These are phyloP conservation scores for Carex cristatella DNA, from an alignment of 176 grass and related monocot genomes.

Conservation along the genomic window DNA sequence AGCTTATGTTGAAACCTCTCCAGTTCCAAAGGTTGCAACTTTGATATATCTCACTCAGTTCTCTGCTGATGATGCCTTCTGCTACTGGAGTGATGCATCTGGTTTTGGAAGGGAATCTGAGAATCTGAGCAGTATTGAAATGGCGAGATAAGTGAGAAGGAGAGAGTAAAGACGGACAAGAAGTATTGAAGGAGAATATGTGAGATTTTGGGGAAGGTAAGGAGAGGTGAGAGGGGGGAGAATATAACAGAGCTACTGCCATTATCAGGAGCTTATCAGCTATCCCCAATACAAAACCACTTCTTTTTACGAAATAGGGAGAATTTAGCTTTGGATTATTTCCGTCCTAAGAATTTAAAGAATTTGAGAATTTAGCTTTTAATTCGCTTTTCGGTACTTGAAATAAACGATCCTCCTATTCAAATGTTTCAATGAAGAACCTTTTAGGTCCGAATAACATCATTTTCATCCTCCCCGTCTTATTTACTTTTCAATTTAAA, in stretches of 20 bases:
- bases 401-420: too few relatives aligned
- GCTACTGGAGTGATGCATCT: not conserved
- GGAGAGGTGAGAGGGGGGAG: not conserved
- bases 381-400: too few relatives aligned
- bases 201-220: not conserved
- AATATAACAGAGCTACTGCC: conserved; percentile 10
- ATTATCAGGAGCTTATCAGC: conserved; percentile 10
- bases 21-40: conserved; percentile 59
- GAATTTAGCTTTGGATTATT: too few relatives aligned
- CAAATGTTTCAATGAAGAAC: too few relatives aligned
- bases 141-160: conserved; percentile 6
- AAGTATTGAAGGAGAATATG: not conserved
- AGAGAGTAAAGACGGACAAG: not conserved
- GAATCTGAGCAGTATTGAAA: not conserved
- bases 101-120: conserved; percentile 22
- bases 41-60: conserved; percentile 50
- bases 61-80: not conserved
- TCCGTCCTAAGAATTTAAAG: too few relatives aligned
- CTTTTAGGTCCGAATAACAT: too few relatives aligned
- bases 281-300: not conserved
- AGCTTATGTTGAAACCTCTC: conserved; percentile 76
- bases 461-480: too few relatives aligned
- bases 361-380: too few relatives aligned
- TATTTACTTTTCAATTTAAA: too few relatives aligned
- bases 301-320: too few relatives aligned